Evolutionary conservation across 768 basidiomycete species (phyloP), one percentile per base, ranked within the genome.

Genomic region (Russula lepida): DNA sequence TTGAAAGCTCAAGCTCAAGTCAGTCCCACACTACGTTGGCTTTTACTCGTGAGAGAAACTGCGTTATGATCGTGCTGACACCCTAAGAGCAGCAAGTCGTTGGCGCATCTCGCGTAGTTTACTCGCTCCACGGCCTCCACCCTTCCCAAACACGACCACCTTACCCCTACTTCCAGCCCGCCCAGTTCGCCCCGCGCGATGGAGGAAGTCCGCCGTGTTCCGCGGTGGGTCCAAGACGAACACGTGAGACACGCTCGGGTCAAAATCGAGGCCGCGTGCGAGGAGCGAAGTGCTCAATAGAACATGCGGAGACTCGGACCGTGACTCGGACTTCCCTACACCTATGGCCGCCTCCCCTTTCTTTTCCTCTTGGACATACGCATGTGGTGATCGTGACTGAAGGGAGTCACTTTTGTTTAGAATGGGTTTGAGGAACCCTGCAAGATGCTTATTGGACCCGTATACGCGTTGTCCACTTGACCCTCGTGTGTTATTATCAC

Each of bases 131-230:
- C 88, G 75, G 1, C 87, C 88, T 58, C 78, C 80, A 67, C 75
- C 73, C 71, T 86, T 89, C 33, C 86, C 86, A 68, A 92, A 92
- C 6, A 92, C 75, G 3, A 92, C 83, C 0, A 92, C 90, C 65
- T 79, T 84, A 1, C 88, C 89, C 28, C 72, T 69, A 69, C 79
- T 71, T 0, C 89, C 89, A 4, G 90, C 91, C 32, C 92, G 76
- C 2, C 85, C 92, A 0, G 88, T 80, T 50, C 94, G 76, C 17
- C 94, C 94, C 0, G 94, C 94, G 4, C 94, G 84, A 73, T 97
- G 94, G 62, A 97, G 71, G 70, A 95, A 95, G 71, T 97, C 94
- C 41, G 95, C 80, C 79, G 88, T 89, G 70, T 92, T 95, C 66
- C 88, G 76, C 21, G 94, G 93, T 68, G 89, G 84, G 66, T 95